phyloP scores from a whole-genome alignment of 2,329 filamentous ascomycete genomes.

The Hypoxylon rubiginosum region DNA sequence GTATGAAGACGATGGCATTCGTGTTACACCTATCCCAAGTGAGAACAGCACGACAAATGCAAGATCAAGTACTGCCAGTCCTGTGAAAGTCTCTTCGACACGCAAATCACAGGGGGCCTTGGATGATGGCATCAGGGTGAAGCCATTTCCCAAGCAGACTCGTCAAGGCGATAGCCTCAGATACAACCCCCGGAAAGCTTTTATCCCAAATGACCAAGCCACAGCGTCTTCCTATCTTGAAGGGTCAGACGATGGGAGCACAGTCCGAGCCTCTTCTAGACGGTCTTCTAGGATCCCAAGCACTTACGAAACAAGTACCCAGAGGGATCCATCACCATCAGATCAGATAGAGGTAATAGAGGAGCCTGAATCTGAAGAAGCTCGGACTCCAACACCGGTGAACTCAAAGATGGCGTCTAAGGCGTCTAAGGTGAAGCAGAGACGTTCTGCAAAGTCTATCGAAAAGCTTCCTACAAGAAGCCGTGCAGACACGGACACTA shows the following conservation, averaged over 20 bases:
- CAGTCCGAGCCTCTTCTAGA: constrained; percentile 49
- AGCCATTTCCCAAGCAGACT: constrained; percentile 32
- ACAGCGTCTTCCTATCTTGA: constrained; percentile 48
- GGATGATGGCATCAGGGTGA: constrained; percentile 52
- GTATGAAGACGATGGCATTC: constrained; percentile 42
- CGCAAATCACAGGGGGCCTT: constrained; percentile 11
- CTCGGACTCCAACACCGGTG: constrained; percentile 54
- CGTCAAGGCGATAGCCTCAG: constrained; percentile 49
- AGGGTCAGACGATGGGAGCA: constrained; percentile 47
- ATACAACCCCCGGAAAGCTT: constrained; percentile 42
- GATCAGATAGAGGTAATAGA: constrained; percentile 53
- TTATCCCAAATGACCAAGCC: constrained; percentile 54
- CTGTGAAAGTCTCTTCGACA: constrained; percentile 9
- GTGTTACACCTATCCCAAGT: constrained; percentile 29
- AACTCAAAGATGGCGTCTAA: constrained; percentile 47
- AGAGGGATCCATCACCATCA: constrained; percentile 46
- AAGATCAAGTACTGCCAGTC: constrained; percentile 18
- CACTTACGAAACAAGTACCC: constrained; percentile 37
- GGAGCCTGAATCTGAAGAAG: constrained; percentile 54
- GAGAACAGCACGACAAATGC: constrained; percentile 19
- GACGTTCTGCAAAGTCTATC: constrained; percentile 10
- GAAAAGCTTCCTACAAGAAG: constrained; percentile 27
- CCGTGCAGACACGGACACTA: constrained; percentile 43
- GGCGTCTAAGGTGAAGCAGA: constrained; percentile 34
- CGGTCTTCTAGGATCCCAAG: constrained; percentile 48